Percentiles rank a stretch among this genome's conserved stretches.
Conservation (phyloP, 1,139 yeast species). For the Sugiyamaella japonica region DNA sequence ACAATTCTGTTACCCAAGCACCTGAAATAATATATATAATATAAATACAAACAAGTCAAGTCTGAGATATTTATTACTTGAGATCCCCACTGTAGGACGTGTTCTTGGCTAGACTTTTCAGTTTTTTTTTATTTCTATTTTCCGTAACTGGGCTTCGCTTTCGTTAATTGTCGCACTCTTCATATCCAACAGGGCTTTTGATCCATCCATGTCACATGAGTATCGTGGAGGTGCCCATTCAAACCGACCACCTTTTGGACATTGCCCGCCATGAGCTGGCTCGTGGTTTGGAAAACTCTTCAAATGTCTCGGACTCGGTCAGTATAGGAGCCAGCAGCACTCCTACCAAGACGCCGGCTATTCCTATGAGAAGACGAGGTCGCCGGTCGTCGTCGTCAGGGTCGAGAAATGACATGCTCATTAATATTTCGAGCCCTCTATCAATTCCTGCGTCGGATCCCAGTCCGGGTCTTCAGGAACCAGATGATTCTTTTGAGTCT, state of each 20-base stretch:
- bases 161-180: too few species aligned
- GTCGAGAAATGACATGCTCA: constrained; percentile 6
- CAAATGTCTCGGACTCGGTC: background rate
- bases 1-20: background rate
- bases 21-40: background rate
- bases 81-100: too few species aligned
- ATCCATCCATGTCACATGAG: constrained; percentile 7
- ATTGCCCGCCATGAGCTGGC: constrained; percentile 28
- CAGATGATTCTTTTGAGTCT: background rate
- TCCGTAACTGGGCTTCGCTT: too few species aligned
- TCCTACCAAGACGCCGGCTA: constrained; percentile 1
- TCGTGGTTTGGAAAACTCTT: constrained; percentile 10
- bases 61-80: too few species aligned
- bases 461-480: background rate
- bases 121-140: too few species aligned
- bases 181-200: too few species aligned
- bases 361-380: constrained; percentile 5
- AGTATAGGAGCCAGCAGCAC: background rate
- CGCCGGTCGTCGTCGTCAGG: constrained; percentile 4
- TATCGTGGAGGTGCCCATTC: constrained; percentile 18
- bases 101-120: too few species aligned
- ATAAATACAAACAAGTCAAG: background rate
- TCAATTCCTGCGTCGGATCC: background rate
- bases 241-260: constrained; percentile 24
- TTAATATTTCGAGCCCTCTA: background rate